Conservation (phyloP, 768 basidiomycete species). For the Agaricus subrufescens region DNA sequence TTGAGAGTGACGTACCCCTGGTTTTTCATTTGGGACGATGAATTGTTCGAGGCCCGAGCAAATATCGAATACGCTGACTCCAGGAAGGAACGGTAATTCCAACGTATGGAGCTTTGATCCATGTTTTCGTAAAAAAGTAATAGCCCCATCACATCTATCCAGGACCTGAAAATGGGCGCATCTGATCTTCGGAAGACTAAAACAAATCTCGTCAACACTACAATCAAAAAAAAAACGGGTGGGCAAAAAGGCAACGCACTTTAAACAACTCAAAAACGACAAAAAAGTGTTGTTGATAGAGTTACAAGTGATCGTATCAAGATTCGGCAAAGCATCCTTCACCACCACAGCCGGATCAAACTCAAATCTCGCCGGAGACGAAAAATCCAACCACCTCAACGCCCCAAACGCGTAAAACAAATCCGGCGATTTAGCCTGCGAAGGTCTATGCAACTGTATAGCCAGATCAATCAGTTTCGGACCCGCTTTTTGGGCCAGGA, state of each 20-base stretch:
- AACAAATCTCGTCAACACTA: neutral
- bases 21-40: neutral
- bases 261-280: neutral
- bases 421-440: neutral
- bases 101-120: neutral
- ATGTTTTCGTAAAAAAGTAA: neutral
- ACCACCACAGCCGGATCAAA: neutral
- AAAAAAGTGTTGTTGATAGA: slow-evolving; percentile 1
- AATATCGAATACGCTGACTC: slow-evolving; percentile 3
- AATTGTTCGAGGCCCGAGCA: neutral
- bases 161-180: neutral
- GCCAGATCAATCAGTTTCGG: neutral
- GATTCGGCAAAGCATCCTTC: slow-evolving; percentile 1
- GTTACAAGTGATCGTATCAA: neutral
- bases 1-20: neutral
- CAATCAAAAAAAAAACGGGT: neutral
- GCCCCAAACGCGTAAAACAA: neutral
- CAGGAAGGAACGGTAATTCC: slow-evolving; percentile 5
- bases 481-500: neutral
- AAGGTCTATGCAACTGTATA: slow-evolving; percentile 1
- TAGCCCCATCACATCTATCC: slow-evolving; percentile 1
- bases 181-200: neutral
- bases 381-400: neutral
- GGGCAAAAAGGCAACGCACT: neutral
- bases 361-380: neutral